Conservation (phyloP, 2,329 filamentous ascomycete genomes). For the Pseudogymnoascus sp. region DNA sequence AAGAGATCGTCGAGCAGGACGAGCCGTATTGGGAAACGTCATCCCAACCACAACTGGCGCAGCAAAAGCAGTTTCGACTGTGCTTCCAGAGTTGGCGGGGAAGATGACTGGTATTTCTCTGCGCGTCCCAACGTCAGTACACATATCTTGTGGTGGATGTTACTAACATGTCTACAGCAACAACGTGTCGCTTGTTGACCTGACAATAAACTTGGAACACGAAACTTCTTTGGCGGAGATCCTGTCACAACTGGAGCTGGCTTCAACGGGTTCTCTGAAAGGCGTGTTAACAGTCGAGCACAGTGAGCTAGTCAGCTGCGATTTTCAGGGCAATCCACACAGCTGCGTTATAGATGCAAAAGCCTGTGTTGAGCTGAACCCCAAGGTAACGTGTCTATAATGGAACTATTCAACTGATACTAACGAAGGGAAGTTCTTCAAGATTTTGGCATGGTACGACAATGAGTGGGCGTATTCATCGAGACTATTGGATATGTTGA, state of each 20-base stretch:
- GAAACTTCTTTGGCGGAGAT: slow-evolving; percentile 9
- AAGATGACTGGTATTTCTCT: slow-evolving; percentile 14
- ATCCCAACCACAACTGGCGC: slow-evolving; percentile 16
- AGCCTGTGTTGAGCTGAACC: slow-evolving; percentile 11
- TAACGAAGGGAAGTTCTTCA: slow-evolving; percentile 12
- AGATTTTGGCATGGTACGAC: slow-evolving; percentile 14
- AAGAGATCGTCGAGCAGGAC: slow-evolving; percentile 27
- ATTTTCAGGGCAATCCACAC: slow-evolving; percentile 13
- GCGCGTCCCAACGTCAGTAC: slow-evolving; percentile 12
- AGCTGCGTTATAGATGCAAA: slow-evolving; percentile 13
- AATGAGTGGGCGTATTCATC: slow-evolving; percentile 14
- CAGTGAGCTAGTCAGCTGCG: slow-evolving; percentile 12
- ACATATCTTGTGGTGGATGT: background rate
- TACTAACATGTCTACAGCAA: slow-evolving; percentile 2
- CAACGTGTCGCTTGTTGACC: slow-evolving; percentile 13
- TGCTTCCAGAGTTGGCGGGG: slow-evolving; percentile 11
- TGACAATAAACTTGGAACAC: slow-evolving; percentile 10
- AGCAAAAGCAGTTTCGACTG: slow-evolving; percentile 12
- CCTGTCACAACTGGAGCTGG: background rate
- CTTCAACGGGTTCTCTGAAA: slow-evolving; percentile 5
- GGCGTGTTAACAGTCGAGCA: slow-evolving; percentile 10
- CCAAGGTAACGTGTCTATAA: background rate
- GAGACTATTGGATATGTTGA: slow-evolving; percentile 14
- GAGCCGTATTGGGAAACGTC: slow-evolving; percentile 10
- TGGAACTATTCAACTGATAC: background rate